A percentile compares a stretch with the other conserved stretches of the same genome.
Conservation (phyloP, 805 yeast species). For the Ogataea polymorpha region DNA sequence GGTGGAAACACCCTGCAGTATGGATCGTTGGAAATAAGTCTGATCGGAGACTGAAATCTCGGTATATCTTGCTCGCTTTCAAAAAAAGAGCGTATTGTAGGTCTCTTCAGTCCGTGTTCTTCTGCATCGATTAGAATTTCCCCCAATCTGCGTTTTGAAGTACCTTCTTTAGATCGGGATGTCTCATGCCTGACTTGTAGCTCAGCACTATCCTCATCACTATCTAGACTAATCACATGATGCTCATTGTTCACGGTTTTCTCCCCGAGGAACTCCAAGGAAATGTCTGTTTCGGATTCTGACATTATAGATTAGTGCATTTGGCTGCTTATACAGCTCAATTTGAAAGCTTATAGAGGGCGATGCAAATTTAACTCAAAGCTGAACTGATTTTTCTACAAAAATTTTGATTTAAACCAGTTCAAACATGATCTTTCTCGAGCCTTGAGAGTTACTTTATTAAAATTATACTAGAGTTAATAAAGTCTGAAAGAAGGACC, state of each 20-base stretch:
- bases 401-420: no score
- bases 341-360: no score
- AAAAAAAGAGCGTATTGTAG: background rate
- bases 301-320: background rate
- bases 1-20: slow-evolving; percentile 22
- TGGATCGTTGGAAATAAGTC: slow-evolving; percentile 23
- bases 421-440: no score
- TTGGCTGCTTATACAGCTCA: no score
- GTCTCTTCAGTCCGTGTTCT: slow-evolving; percentile 14
- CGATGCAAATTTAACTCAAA: background rate
- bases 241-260: background rate
- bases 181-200: no score
- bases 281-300: slow-evolving; percentile 11
- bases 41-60: slow-evolving; percentile 23
- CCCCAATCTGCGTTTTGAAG: no score
- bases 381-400: no score
- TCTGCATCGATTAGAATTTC: slow-evolving; percentile 25
- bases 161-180: no score
- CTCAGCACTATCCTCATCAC: slow-evolving; percentile 5
- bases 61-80: background rate
- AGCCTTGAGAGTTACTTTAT: no score
- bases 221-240: slow-evolving; percentile 13
- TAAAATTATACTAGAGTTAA: slow-evolving; percentile 45
- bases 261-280: slow-evolving; percentile 10
- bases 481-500: slow-evolving; percentile 99